Evolutionary conservation across 2,329 filamentous ascomycete genomes (phyloP), one percentile per base, ranked within the genome.

Genomic region (Diaporthe sp.): DNA sequence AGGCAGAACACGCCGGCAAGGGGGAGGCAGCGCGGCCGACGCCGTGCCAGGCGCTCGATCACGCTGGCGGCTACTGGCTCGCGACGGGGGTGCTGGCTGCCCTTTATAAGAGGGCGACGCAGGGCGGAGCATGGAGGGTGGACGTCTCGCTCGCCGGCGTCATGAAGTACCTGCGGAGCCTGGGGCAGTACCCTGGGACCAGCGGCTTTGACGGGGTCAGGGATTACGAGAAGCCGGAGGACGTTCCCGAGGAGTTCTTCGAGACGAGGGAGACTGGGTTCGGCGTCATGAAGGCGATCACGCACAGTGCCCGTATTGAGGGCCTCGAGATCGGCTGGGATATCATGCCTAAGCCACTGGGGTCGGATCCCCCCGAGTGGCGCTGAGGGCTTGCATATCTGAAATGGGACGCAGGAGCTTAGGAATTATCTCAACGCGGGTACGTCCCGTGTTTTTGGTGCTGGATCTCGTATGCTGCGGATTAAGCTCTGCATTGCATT

Each of bases 111-210:
- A n/a, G 49, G 22, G 46, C 31, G 15, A 39, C 46, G 2, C 22
- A 22, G 4, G 46, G 46, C 2, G 46, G 65, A 0, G 49, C 65
- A 3, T 68, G 65, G 31, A 53, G n/a, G 34, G 46, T 53, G 3
- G 65, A 39, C 34, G 65, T 53, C 28, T 68, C 46, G 3, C 65
- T 68, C 7, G 46, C 65, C 3, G 46, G 65, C 6, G 65, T 55
- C 13, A 68, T 68, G 65, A 53, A 68, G 31, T 42, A 53, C 34
- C 34, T 68, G 65, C 31, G 46, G 4, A 39, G 46, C 2, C 8
- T 68, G 31, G 62, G 62, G 0, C 46, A 53, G 34, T 68, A 68
- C 46, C 46, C 65, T 8, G 46, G 46, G 2, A 37, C 22, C 3
- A 51, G 28, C 4, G 65, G 65, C 13, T 68, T 68, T 6, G 65